A percentile compares a stretch with the other conserved stretches of the same genome.
These are phyloP conservation scores for Ilyonectria destructans DNA, from an alignment of 2,329 filamentous ascomycete species.

Conservation along the genomic window DNA sequence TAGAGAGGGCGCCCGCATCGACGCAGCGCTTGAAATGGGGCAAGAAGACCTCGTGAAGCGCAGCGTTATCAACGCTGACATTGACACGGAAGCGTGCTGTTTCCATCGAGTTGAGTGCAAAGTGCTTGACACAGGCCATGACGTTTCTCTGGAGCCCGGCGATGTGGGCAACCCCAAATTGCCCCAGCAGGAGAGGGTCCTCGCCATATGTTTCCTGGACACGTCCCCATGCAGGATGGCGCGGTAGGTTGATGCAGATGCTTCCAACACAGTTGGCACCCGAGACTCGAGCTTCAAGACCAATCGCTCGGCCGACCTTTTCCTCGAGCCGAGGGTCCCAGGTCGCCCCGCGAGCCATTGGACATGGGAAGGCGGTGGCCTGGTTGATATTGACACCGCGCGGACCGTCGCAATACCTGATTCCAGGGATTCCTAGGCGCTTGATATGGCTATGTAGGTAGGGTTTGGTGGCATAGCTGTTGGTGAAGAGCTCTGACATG, in stretches of 20 bases:
- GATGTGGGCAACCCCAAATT: conserved; percentile 37
- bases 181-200: conserved; percentile 41
- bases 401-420: conserved; percentile 39
- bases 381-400: conserved; percentile 35
- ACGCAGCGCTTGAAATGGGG: conserved; percentile 39
- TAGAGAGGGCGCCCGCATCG: conserved; percentile 33
- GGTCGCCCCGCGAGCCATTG: conserved; percentile 43
- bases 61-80: conserved; percentile 35
- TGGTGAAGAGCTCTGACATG: too few relatives aligned
- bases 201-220: conserved; percentile 46
- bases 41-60: conserved; percentile 42
- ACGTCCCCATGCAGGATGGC: conserved; percentile 45
- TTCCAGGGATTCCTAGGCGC: conserved; percentile 37
- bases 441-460: too few relatives aligned
- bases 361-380: conserved; percentile 39
- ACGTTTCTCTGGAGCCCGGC: conserved; percentile 40
- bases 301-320: conserved; percentile 40
- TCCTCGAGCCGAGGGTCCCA: conserved; percentile 42
- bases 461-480: too few relatives aligned
- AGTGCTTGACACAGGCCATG: conserved; percentile 48
- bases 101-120: conserved; percentile 46
- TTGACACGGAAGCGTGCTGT: conserved; percentile 43
- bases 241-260: conserved; percentile 44
- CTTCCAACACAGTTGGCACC: conserved; percentile 43
- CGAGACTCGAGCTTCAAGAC: conserved; percentile 35